Base-by-base conservation (phyloP, 2,329 filamentous ascomycete species). In the Aspergillus cejpii region DNA sequence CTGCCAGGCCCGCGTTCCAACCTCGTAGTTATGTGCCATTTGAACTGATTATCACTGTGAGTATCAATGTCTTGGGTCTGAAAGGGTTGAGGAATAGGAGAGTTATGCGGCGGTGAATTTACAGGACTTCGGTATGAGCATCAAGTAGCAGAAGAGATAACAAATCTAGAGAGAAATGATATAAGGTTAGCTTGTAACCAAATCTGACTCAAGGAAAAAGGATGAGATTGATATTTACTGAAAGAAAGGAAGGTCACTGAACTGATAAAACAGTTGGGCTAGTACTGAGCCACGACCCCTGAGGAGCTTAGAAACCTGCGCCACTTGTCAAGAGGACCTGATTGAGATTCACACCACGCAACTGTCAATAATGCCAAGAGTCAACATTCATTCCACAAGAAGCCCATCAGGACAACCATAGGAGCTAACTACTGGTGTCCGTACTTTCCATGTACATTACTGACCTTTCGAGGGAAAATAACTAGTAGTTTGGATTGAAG, bases 1-100 rank as follows among this genome's bases (percentile, higher is more conserved):
- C 79, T 97, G 92, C 92, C 92, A 98, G 66, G 90, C 92, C 80
- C 88, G 83, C 62, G 91, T 97, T 65, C 91, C 92, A 65, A 96
- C 81, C 77, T 97, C 90, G 74, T 94, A 97, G 67, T 81, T 87
- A 72, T 94, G 86, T 75, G 88, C 87, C 90, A 95, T 62, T n/a
- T 45, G 51, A 46, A 45, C 41, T 28, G 37, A 24, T 21, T 27
- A 39, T 44, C 29, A 38, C 37, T 20, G 21, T 5, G 34, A 36
- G 19, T 14, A 28, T 39, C 21, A 41, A 45, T 42, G 39, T 14
- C 43, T 39, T 43, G 26, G 40, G 46, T 41, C 43, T 39, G 17
- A 43, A 44, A 27, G 28, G 44, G 39, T 45, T 33, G 27, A 36
- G 26, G 49, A 48, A 41, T 41, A 48, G 51, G 47, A 47, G 48